A percentile compares a stretch with the other conserved stretches of the same genome.
These are phyloP conservation scores for Pseudofabraea citricarpa DNA, from an alignment of 2,329 filamentous ascomycete species.

Conservation along the genomic window DNA sequence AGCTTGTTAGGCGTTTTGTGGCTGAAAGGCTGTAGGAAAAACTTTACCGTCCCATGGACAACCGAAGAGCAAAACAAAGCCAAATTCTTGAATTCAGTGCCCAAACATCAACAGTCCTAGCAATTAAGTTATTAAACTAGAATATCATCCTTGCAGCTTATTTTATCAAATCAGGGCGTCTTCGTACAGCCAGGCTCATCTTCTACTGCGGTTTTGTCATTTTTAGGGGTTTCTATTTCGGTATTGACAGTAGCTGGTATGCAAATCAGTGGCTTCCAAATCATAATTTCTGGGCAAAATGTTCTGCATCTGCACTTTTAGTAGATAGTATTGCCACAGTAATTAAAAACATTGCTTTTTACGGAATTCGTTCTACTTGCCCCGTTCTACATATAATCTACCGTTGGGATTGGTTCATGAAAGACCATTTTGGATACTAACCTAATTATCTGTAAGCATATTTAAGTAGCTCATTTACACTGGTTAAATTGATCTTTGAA, in stretches of 20 bases:
- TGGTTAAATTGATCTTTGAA: background rate
- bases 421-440: background rate
- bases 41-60: no score
- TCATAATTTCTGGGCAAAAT: background rate
- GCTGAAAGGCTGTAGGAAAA: no score
- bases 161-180: no score
- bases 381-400: background rate
- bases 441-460: background rate
- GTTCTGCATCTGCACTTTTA: background rate
- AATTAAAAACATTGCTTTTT: background rate
- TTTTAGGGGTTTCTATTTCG: no score
- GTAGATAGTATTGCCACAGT: background rate
- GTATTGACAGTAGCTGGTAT: background rate
- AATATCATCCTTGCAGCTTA: no score
- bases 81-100: no score
- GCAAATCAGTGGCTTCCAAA: background rate
- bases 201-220: no score
- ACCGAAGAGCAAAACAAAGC: no score
- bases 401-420: background rate
- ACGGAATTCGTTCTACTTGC: background rate
- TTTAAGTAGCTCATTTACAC: background rate
- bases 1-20: no score
- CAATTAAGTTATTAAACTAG: no score
- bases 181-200: no score
- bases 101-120: no score